Evolutionary conservation across 202 grass and related monocot genomes (phyloP).

Genomic region (Dendrocalamus latiflorus): DNA sequence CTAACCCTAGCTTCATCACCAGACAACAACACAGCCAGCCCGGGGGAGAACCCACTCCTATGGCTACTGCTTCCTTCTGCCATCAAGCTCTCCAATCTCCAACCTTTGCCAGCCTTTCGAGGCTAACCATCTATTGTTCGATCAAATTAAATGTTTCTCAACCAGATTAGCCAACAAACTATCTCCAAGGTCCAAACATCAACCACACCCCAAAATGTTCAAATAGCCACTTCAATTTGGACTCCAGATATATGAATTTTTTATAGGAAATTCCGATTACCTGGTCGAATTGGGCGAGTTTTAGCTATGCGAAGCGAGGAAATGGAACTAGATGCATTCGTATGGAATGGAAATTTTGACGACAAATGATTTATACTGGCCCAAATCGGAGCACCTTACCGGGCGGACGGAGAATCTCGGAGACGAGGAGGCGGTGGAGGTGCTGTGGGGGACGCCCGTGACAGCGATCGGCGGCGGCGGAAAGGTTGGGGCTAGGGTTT

Average conservation of each 20-base stretch:
- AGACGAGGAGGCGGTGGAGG: background rate
- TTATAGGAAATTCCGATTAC: background rate
- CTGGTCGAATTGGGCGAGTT: background rate
- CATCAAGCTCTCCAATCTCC: background rate
- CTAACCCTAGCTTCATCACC: constrained; percentile 46
- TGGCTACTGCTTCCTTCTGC: background rate
- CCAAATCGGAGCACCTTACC: background rate
- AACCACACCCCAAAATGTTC: background rate
- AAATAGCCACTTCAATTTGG: background rate
- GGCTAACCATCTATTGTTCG: background rate
- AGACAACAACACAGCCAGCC: constrained; percentile 67
- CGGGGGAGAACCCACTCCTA: constrained; percentile 59
- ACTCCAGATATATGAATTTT: background rate
- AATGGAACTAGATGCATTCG: background rate
- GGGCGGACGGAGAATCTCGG: background rate
- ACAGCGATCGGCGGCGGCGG: background rate
- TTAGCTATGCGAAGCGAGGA: background rate
- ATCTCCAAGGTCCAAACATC: background rate
- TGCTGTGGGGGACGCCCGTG: background rate
- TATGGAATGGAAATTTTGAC: background rate
- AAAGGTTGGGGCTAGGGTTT: background rate
- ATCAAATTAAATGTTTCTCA: background rate
- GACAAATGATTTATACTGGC: background rate
- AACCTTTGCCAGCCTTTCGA: background rate
- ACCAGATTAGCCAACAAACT: background rate